Percentiles rank a stretch among this genome's conserved stretches.
Evolutionary conservation across 1,284 basidiomycete genomes (phyloP).

Genomic region (Xerocomus minutiporus): DNA sequence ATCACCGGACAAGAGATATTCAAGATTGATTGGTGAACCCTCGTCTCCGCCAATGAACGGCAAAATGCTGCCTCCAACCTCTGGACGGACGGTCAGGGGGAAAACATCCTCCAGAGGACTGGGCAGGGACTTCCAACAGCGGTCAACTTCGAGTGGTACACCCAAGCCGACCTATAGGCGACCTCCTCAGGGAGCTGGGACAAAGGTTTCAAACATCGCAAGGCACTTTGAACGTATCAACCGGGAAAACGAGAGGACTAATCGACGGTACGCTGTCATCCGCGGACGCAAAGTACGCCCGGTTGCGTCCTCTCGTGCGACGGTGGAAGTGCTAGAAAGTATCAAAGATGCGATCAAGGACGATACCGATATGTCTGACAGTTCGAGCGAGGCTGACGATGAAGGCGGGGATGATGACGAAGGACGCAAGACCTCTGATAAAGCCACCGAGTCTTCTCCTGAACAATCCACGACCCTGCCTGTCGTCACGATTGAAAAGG

Average conservation of each 20-base stretch:
- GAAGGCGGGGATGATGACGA: conserved; percentile 75
- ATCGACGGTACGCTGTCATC: conserved; percentile 70
- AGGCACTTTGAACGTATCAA: conserved; percentile 73
- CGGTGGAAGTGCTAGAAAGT: conserved; percentile 87
- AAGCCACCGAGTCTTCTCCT: conserved; percentile 34
- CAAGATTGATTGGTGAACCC: conserved; percentile 34
- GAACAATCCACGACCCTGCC: conserved; percentile 34
- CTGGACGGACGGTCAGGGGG: conserved; percentile 35
- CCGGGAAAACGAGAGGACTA: conserved; percentile 64
- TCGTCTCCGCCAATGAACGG: conserved; percentile 41
- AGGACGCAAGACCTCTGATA: conserved; percentile 29
- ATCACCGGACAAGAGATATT: conserved; percentile 66
- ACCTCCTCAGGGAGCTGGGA: conserved; percentile 43
- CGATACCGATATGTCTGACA: conserved; percentile 74
- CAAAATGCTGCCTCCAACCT: conserved; percentile 20
- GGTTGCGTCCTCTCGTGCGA: conserved; percentile 84
- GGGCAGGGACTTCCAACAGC: conserved; percentile 49
- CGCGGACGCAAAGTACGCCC: conserved; percentile 90
- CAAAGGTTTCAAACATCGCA: conserved; percentile 70
- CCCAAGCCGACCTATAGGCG: conserved; percentile 54
- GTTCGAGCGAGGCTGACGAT: conserved; percentile 85
- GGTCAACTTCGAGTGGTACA: conserved; percentile 37
- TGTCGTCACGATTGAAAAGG: conserved; percentile 11
- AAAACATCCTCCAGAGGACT: conserved; percentile 41
- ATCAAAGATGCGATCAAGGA: conserved; percentile 91